Percentiles rank a stretch among this genome's conserved stretches.
These are phyloP conservation scores for Neurospora sp. DNA, from an alignment of 495 filamentous ascomycete genomes.

Conservation along the genomic window DNA sequence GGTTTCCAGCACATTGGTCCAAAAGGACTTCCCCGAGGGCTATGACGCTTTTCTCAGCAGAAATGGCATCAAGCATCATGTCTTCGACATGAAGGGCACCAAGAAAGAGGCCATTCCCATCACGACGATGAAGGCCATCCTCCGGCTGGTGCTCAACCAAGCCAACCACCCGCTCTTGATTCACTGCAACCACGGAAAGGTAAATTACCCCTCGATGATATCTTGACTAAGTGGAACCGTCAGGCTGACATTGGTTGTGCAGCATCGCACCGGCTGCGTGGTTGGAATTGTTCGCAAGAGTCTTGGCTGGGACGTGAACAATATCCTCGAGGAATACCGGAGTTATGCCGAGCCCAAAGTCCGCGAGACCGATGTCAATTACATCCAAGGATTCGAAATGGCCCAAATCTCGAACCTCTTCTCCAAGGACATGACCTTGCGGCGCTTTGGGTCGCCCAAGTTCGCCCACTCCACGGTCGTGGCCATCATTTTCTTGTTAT, in stretches of 20 bases:
- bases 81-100: constrained; percentile 65
- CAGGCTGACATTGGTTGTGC: constrained; percentile 10
- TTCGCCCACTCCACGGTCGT: constrained; percentile 19
- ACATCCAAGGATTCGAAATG: constrained; percentile 33
- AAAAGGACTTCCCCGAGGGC: constrained; percentile 47
- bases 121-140: constrained; percentile 51
- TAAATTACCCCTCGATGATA: constrained; percentile 21
- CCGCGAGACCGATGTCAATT: constrained; percentile 41
- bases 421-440: constrained; percentile 1
- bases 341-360: constrained; percentile 56
- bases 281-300: constrained; percentile 61
- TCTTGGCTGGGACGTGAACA: constrained; percentile 45
- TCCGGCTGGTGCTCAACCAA: constrained; percentile 53
- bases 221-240: neutral
- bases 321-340: constrained; percentile 57
- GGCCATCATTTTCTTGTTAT: constrained; percentile 13
- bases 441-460: constrained; percentile 10
- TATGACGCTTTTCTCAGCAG: constrained; percentile 51
- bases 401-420: constrained; percentile 18
- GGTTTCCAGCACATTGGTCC: constrained; percentile 57
- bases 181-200: constrained; percentile 85
- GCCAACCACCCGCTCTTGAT: constrained; percentile 67
- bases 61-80: constrained; percentile 54
- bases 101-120: constrained; percentile 58
- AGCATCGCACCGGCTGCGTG: constrained; percentile 80